Base-by-base conservation (phyloP, 805 yeast species). In the Pichia pseudocactophila region DNA sequence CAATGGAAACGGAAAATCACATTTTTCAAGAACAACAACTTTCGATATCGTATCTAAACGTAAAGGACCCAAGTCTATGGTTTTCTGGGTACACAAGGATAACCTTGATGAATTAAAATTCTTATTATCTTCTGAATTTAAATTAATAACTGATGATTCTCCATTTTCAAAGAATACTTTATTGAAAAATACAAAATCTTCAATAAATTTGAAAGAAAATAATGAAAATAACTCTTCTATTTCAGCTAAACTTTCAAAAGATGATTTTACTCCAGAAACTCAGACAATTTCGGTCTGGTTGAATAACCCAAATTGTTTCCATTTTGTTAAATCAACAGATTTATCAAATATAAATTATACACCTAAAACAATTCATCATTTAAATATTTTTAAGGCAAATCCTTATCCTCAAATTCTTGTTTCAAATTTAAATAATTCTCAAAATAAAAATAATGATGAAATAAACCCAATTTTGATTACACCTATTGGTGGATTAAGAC, bases 81-180 rank as follows among this genome's bases (percentile, higher is more conserved):
- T 59, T 5, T 75, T 71, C 54, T 70, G 82, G 72, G 71, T 78
- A n/a, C 83, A 78, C 50, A 63, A 62, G 12, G 84, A 78, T 55
- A 75, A 76, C 51, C 49, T 75, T n/a, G 64, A 70, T 44, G 82
- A 78, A 54, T 61, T 75, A 26, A 68, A 69, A 47, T 62, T 78
- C 19, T 57, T 61, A 26, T 57, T 78, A 28, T 57, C 76, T 27
- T 64, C 71, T 36, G 64, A 69, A 35, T 66, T 73, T 47, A 60
- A 58, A 20, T 52, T 68, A 20, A 57, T 63, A 18, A 56, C 66
- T 4, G 57, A 62, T 45, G 64, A 61, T 41, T 49, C 62, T 2
- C 55, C 59, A 3, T 33, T 60, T 12, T 43, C 52, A 13, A 58
- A 57, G 18, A 54, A 30, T 37, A 18, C 33, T 8, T 44, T 42